These are phyloP conservation scores for Glycyrrhiza uralensis DNA, from an alignment of 306 rosid genomes.

Conservation along the genomic window DNA sequence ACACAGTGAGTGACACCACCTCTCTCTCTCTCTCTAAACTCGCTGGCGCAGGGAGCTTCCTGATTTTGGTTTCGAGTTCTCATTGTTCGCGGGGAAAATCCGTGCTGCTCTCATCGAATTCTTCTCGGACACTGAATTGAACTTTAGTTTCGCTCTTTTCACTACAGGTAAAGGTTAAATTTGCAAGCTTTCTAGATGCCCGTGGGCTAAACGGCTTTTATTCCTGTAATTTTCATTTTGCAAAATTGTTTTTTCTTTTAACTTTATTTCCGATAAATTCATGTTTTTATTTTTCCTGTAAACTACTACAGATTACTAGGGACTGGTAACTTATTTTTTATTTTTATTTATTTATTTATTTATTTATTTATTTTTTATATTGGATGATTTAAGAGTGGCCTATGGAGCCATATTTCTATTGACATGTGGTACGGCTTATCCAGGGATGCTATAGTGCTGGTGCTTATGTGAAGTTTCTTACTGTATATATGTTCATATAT, in stretches of 20 bases:
- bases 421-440: conserved; percentile 7
- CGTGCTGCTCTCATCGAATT: neutral
- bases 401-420: neutral
- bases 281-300: neutral
- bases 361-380: neutral
- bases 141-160: neutral
- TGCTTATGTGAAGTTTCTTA: conserved; percentile 10
- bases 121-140: neutral
- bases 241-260: neutral
- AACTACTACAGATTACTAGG: neutral
- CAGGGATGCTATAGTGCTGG: neutral
- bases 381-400: neutral
- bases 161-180: conserved; percentile 17
- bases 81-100: neutral
- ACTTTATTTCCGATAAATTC: neutral
- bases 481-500: neutral
- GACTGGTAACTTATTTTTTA: neutral
- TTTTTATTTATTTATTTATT: too few relatives aligned
- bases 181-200: neutral
- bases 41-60: too few relatives aligned
- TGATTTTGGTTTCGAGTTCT: conserved; percentile 16
- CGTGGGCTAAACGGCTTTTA: neutral
- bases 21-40: too few relatives aligned
- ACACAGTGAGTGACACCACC: too few relatives aligned
- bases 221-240: neutral